Conservation (phyloP, 108 stramenopile genomes). For the Aurantiochytrium sp. region DNA sequence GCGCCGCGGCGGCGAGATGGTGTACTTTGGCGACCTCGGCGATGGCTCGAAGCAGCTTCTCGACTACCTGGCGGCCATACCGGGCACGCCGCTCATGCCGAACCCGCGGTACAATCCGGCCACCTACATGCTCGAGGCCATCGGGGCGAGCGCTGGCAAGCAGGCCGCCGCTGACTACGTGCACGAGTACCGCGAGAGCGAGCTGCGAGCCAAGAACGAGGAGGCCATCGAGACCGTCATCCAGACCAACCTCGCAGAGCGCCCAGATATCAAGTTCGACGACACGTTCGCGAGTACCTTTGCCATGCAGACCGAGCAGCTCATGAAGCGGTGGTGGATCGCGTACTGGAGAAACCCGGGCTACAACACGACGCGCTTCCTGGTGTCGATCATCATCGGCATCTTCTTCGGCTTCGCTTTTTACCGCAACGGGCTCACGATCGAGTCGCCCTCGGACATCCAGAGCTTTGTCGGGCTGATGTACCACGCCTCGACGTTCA, state of each 20-base stretch:
- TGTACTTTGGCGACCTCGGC: constrained; percentile 55
- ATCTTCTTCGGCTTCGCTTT: constrained; percentile 49
- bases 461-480: not conserved
- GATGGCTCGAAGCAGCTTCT: constrained; percentile 32
- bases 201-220: not conserved
- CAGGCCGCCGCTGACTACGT: not conserved
- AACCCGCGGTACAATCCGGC: constrained; percentile 68
- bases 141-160: constrained; percentile 45
- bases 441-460: not conserved
- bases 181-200: not conserved
- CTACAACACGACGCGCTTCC: constrained; percentile 48
- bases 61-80: constrained; percentile 42
- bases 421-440: not conserved
- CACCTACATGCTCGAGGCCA: constrained; percentile 76
- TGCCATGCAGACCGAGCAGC: not conserved
- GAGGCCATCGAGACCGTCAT: not conserved
- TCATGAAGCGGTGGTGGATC: not conserved
- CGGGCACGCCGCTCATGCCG: constrained; percentile 40
- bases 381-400: constrained; percentile 40
- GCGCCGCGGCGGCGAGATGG: constrained; percentile 45
- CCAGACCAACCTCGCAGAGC: not conserved
- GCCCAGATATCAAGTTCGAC: not conserved
- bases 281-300: not conserved
- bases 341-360: constrained; percentile 55
- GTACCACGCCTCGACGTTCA: not conserved